Evolutionary conservation across 108 stramenopile genomes (phyloP).

Genomic region (Nitzschia sp.): DNA sequence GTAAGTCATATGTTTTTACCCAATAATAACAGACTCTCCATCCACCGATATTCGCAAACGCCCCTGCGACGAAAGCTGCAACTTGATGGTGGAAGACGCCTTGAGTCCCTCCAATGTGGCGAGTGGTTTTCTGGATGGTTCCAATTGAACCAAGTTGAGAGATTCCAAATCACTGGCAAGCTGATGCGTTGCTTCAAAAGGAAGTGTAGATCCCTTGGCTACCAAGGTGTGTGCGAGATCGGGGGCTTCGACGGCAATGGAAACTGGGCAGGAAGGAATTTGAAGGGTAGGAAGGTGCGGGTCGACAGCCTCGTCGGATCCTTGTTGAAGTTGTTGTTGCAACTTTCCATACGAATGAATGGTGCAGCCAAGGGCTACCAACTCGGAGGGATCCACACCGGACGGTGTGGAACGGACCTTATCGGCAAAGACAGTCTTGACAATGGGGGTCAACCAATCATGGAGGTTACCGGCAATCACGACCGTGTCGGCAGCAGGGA

Average conservation of each 20-base stretch:
- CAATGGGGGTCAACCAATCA: conserved; percentile 51
- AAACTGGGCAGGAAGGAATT: conserved; percentile 10
- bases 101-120: conserved; percentile 25
- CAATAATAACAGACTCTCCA: conserved; percentile 35
- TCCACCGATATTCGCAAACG: conserved; percentile 28
- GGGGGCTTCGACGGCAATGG: conserved; percentile 11
- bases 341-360: conserved; percentile 59
- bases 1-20: conserved; percentile 25
- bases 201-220: conserved; percentile 35
- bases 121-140: conserved; percentile 26
- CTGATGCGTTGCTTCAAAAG: conserved; percentile 26
- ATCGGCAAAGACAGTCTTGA: conserved; percentile 43
- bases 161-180: background rate
- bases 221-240: conserved; percentile 24
- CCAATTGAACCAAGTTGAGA: conserved; percentile 28
- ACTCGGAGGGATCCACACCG: conserved; percentile 57
- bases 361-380: conserved; percentile 74
- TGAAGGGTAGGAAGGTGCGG: background rate
- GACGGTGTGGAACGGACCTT: background rate
- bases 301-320: background rate
- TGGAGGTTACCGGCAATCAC: conserved; percentile 61
- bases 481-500: conserved; percentile 43
- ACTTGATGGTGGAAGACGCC: conserved; percentile 12
- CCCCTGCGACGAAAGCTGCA: conserved; percentile 32
- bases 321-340: conserved; percentile 9